Conservation (phyloP, 1,139 yeast genomes). For the Magnusiomyces suaveolens region DNA sequence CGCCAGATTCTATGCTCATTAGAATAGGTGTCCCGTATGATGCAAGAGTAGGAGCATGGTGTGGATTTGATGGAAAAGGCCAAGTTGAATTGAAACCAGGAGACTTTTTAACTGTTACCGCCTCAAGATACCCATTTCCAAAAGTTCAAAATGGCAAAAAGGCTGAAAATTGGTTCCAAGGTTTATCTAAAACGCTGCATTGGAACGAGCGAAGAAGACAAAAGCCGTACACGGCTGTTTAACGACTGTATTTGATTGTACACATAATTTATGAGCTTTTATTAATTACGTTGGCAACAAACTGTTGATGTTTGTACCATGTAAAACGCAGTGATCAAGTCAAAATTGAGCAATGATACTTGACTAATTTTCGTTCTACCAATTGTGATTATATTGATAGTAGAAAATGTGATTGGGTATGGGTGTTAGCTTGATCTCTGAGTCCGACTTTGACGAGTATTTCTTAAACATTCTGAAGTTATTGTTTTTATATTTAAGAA, state of each 20-base stretch:
- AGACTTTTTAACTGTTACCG: slow-evolving; percentile 61
- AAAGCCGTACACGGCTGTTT: slow-evolving; percentile 7
- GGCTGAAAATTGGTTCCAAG: slow-evolving; percentile 41
- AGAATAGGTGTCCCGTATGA: slow-evolving; percentile 59
- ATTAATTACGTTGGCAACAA: neutral
- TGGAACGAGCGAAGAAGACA: slow-evolving; percentile 49
- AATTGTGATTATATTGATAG: neutral
- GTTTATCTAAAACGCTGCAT: slow-evolving; percentile 40
- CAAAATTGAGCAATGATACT: neutral
- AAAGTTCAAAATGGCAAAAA: slow-evolving; percentile 44
- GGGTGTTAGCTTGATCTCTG: too few species aligned
- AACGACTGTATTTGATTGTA: neutral
- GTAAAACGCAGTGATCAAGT: neutral
- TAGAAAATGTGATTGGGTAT: neutral
- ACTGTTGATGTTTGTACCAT: neutral
- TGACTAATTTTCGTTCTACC: too few species aligned
- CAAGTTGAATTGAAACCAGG: slow-evolving; percentile 59
- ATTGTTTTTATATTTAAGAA: too few species aligned
- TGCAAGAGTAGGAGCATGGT: slow-evolving; percentile 68
- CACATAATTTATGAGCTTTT: neutral
- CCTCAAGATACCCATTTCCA: slow-evolving; percentile 67
- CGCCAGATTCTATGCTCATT: slow-evolving; percentile 62
- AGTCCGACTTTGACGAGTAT: too few species aligned
- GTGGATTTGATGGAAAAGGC: slow-evolving; percentile 70
- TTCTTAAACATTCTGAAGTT: too few species aligned